Evolutionary conservation across 805 yeast genomes (phyloP), one percentile per base, ranked within the genome.

Genomic region (Saturnispora ahearnii): DNA sequence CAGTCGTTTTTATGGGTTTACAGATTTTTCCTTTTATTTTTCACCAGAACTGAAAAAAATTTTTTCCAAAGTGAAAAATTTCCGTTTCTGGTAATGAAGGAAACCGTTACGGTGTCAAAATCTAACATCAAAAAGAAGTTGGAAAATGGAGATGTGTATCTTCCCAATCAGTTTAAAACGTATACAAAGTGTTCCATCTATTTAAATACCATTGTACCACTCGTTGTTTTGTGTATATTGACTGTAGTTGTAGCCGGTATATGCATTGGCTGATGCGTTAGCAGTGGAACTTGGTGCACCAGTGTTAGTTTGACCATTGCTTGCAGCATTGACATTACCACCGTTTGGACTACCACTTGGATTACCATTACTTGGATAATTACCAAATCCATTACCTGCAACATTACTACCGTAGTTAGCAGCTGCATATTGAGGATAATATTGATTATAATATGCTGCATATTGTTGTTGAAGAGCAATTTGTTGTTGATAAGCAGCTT

Each of bases 401-500:
- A 40, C 50, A 22, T 40, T 44, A 33, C 37, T 40, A 43, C 53
- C 48, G 13, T 49, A 28, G 6, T 31, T 33, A 18, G 45, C 22
- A 13, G 43, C 43, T 26, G 44, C 32, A 18, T 28, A 36, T 41
- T 40, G 45, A 15, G 29, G 37, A 15, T 28, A 32, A 32, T 46
- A 49, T 49, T 44, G 52, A 26, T 36, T 48, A 38, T 46, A 50
- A 38, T 46, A 48, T 22, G 45, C 38, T 15, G 40, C 44, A 40
- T 51, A 46, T 37, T 52, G 58, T 22, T 45, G 55, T 7, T 52
- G 48, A 38, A 52, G 54, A 44, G 51, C 53, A 15, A 49, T 37
- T 46, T 56, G 61, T 41, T 54, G 54, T 45, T 55, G 55, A 36
- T 55, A 57, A 26, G 51, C 54, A n/a, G 43, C 47, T 29, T 49